Conservation (phyloP, 352 stramenopile species). For the Plasmopara muralis region DNA sequence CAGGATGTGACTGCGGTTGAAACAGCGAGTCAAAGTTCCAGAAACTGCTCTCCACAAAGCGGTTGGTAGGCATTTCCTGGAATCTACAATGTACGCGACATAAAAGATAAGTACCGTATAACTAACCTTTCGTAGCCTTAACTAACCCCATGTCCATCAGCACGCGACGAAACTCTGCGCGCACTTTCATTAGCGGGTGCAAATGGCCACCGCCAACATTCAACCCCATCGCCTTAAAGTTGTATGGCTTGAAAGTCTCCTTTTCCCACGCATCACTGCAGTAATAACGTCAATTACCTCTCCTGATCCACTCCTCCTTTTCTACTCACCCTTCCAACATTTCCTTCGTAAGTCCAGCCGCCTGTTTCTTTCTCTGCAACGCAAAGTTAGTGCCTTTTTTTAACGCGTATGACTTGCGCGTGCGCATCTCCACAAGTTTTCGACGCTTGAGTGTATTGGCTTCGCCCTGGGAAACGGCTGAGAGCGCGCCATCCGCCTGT, state of each 20-base stretch:
- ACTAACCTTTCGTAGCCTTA: not conserved
- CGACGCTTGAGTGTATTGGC: constrained; percentile 78
- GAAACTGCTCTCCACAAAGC: constrained; percentile 98
- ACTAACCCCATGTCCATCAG: constrained; percentile 98
- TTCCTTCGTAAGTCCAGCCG: constrained; percentile 96
- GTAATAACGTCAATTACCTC: constrained; percentile 10
- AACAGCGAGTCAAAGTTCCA: constrained; percentile 99
- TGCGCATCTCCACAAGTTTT: constrained; percentile 74
- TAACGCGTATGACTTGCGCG: constrained; percentile 93
- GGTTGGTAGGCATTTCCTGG: constrained; percentile 99
- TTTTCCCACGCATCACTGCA: constrained; percentile 90
- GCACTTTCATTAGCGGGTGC: constrained; percentile 97
- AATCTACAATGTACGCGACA: constrained; percentile 65
- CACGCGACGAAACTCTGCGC: constrained; percentile 98
- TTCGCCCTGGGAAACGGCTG: constrained; percentile 61
- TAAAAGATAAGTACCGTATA: constrained; percentile 1
- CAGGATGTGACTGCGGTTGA: constrained; percentile 98
- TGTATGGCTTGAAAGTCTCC: constrained; percentile 98
- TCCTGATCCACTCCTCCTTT: not conserved
- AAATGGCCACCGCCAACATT: constrained; percentile 94
- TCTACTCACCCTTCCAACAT: constrained; percentile 91
- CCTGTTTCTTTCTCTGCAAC: constrained; percentile 92
- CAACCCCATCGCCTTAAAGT: constrained; percentile 96
- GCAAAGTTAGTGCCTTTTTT: constrained; percentile 91
- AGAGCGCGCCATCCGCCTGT: constrained; percentile 44